Conservation (phyloP, 306 rosid genomes). For the Ammopiptanthus mongolicus region DNA sequence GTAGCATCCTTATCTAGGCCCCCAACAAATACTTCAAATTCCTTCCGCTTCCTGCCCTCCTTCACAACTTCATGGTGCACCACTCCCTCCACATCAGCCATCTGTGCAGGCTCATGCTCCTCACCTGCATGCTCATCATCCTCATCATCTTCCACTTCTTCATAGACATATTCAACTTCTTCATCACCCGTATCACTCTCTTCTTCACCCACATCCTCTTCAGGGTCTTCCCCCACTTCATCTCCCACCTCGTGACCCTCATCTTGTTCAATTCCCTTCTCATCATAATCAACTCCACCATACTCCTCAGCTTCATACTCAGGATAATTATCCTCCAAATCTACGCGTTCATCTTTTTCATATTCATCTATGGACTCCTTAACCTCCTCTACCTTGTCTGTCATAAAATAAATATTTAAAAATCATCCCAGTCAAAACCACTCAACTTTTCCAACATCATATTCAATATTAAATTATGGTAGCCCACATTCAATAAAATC, state of each 20-base stretch:
- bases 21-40: constrained; percentile 93
- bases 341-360: constrained; percentile 82
- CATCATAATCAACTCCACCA: constrained; percentile 81
- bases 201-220: constrained; percentile 59
- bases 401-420: constrained; percentile 38
- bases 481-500: constrained; percentile 11
- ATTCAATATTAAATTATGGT: constrained; percentile 1
- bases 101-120: constrained; percentile 40
- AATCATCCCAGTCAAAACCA: constrained; percentile 35
- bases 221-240: constrained; percentile 60
- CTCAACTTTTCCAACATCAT: constrained; percentile 28
- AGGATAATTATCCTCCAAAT: constrained; percentile 86
- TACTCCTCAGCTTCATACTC: constrained; percentile 81
- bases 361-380: constrained; percentile 73
- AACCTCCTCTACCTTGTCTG: constrained; percentile 71
- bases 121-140: constrained; percentile 46
- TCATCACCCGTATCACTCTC: constrained; percentile 73
- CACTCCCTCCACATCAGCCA: constrained; percentile 54
- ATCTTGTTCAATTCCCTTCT: constrained; percentile 74
- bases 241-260: constrained; percentile 62
- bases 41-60: constrained; percentile 78
- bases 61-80: constrained; percentile 67
- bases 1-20: constrained; percentile 88
- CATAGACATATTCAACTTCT: constrained; percentile 70
- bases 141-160: constrained; percentile 72